A percentile compares a stretch with the other conserved stretches of the same genome.
These are phyloP conservation scores for Tylopilus subfusipes DNA, from an alignment of 768 basidiomycete species.

Conservation along the genomic window DNA sequence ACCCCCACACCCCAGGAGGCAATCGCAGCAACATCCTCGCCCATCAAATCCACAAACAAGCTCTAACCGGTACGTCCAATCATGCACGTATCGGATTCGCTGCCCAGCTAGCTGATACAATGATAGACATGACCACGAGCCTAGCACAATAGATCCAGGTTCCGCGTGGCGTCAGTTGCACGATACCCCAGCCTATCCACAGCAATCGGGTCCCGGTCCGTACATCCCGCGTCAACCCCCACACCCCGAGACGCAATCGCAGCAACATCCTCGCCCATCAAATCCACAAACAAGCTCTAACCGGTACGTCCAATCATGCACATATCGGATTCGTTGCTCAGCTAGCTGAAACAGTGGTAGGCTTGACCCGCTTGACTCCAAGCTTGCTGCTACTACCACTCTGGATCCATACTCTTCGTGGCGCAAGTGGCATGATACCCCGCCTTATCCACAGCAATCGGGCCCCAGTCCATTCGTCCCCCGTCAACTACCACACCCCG, in stretches of 20 bases:
- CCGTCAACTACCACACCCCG: constrained; percentile 13
- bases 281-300: too few species aligned
- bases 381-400: constrained; percentile 1
- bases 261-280: too few species aligned
- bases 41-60: constrained; percentile 1
- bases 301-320: constrained; percentile 9
- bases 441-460: constrained; percentile 14
- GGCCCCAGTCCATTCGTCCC: constrained; percentile 32
- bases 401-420: constrained; percentile 8
- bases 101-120: neutral
- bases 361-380: neutral
- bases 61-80: neutral
- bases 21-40: constrained; percentile 6
- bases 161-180: too few species aligned
- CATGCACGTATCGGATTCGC: neutral
- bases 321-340: neutral
- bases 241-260: too few species aligned
- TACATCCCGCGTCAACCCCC: too few species aligned
- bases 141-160: too few species aligned
- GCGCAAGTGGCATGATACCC: neutral
- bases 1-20: too few species aligned
- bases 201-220: too few species aligned
- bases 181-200: too few species aligned
- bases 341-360: neutral
- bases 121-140: too few species aligned